Evolutionary conservation across 768 basidiomycete genomes (phyloP).

Genomic region (Tylopilus sp.): DNA sequence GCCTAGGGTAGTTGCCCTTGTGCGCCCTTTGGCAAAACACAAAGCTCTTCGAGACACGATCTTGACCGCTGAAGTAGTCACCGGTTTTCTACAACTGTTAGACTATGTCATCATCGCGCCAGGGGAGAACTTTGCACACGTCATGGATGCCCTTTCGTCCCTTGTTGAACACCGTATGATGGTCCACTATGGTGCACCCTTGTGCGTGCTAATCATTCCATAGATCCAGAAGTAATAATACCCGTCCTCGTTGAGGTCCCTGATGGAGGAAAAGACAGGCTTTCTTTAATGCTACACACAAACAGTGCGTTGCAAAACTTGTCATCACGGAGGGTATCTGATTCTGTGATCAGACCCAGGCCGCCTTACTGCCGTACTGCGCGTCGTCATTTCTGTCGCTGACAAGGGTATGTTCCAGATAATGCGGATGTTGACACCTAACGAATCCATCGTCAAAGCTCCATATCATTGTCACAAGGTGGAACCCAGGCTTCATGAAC

Average conservation of each 20-base stretch:
- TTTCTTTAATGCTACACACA: slow-evolving; percentile 3
- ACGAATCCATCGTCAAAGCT: not conserved
- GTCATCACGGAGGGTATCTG: not conserved
- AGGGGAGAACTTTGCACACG: slow-evolving; percentile 4
- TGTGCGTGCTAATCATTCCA: not conserved
- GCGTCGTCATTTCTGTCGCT: slow-evolving; percentile 5
- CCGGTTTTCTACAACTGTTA: slow-evolving; percentile 1
- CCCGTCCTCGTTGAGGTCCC: not conserved
- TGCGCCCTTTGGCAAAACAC: slow-evolving; percentile 5
- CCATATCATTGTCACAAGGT: not conserved
- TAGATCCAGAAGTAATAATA: slow-evolving; percentile 1
- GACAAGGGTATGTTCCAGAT: not conserved
- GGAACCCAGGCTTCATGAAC: slow-evolving; percentile 2
- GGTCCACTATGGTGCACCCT: not conserved
- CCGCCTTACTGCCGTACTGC: slow-evolving; percentile 4
- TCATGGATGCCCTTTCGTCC: slow-evolving; percentile 7
- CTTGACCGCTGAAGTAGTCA: not conserved
- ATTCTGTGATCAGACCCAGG: not conserved
- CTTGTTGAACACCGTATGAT: slow-evolving; percentile 3
- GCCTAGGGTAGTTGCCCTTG: slow-evolving; percentile 5
- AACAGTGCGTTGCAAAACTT: not conserved
- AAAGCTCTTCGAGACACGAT: not conserved
- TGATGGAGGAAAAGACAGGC: not conserved
- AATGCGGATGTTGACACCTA: not conserved
- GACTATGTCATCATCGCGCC: not conserved